Percentiles rank a stretch among this genome's conserved stretches.
phyloP scores from a whole-genome alignment of 805 yeast species.

The Wickerhamiella azyma region DNA sequence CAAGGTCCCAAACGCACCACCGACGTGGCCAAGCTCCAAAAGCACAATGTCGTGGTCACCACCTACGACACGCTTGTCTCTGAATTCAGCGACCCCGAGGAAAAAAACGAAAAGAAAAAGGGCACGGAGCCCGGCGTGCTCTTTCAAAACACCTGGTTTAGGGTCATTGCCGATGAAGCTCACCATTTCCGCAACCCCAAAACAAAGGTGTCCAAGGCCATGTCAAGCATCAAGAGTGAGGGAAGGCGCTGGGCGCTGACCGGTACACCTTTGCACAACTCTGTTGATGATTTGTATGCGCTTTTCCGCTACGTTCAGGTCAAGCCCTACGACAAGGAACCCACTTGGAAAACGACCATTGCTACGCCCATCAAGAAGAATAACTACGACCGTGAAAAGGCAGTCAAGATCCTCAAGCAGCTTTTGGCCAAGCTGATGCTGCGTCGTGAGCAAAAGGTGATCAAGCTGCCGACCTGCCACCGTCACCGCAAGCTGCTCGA shows the following conservation, averaged over 20 bases:
- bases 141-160: slow-evolving; percentile 30
- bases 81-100: slow-evolving; percentile 13
- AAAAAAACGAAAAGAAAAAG: background rate
- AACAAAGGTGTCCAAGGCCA: slow-evolving; percentile 35
- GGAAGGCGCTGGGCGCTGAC: slow-evolving; percentile 44
- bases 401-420: slow-evolving; percentile 19
- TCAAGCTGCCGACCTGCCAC: slow-evolving; percentile 18
- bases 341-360: slow-evolving; percentile 20
- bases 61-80: slow-evolving; percentile 24
- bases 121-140: slow-evolving; percentile 18
- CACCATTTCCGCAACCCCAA: slow-evolving; percentile 42
- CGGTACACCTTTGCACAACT: slow-evolving; percentile 54
- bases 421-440: slow-evolving; percentile 29
- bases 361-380: slow-evolving; percentile 19
- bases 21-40: slow-evolving; percentile 11
- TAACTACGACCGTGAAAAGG: slow-evolving; percentile 11
- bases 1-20: slow-evolving; percentile 25
- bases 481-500: slow-evolving; percentile 1
- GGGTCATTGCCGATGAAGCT: slow-evolving; percentile 55
- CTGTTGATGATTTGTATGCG: slow-evolving; percentile 39
- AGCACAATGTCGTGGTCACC: slow-evolving; percentile 27
- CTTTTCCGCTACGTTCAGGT: slow-evolving; percentile 31
- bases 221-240: slow-evolving; percentile 29
- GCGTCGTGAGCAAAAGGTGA: slow-evolving; percentile 33
- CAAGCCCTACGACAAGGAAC: slow-evolving; percentile 19